Evolutionary conservation across 495 filamentous ascomycete genomes (phyloP), one percentile per base, ranked within the genome.

Genomic region (Lepidopterella palustris): DNA sequence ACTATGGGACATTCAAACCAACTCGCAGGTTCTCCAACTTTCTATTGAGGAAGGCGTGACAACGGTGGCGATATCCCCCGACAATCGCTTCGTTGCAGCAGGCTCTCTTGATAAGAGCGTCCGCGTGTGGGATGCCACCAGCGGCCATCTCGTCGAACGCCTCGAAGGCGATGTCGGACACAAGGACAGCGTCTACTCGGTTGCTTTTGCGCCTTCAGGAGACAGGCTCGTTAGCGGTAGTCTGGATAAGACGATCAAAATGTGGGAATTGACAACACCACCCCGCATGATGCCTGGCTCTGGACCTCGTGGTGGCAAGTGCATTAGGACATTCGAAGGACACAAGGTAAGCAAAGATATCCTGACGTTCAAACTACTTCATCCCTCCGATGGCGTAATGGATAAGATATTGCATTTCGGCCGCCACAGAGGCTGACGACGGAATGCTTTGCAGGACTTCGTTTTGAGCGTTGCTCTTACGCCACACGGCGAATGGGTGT

Each of bases 201-300:
- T 76, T 45, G 72, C 73, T 5, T 76, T 76, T 57, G 57, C 67
- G 10, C 73, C 73, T 1, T 62, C 59, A 48, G 73, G 73, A 4
- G 59, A 63, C 13, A 65, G 70, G 29, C 49, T 76, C 10, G 73
- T 76, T 21, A 69, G 64, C 20, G 73, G 73, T 18, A 70, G 65
- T 62, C 60, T 76, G 53, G 74, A 76, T 53, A 75, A 73, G 70
- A 76, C 74, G 18, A 76, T 76, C 65, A 71, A 72, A 58, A 74
- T 76, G 72, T 76, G 74, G 74, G 71, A 74, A 53, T 57, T 76
- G 48, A 65, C 50, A n/a, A 54, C 60, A 29, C 53, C 69, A 26
- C 49, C 69, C 21, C 56, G 63, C 23, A 53, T 63, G 32, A 53
- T 70, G 13, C 59, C 61, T 2, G 66, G 72, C 8, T 23, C 53